phyloP scores from a whole-genome alignment of 2,329 filamentous ascomycete species.

The Xylariaceae sp. region DNA sequence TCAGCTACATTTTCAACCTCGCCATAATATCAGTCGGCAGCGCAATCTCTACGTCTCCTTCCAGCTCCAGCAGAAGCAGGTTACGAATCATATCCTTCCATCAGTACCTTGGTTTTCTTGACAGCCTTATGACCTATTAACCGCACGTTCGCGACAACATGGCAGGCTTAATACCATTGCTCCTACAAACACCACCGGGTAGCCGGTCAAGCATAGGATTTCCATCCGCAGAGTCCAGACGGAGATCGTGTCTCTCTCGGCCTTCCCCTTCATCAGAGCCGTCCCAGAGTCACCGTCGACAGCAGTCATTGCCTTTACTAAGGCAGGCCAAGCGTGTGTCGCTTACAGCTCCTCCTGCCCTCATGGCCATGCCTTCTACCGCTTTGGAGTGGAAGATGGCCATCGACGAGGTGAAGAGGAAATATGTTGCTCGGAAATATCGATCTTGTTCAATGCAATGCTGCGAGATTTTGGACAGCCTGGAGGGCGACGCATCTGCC shows the following conservation, averaged over 20 bases:
- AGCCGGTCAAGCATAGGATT: conserved; percentile 17
- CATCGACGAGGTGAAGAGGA: conserved; percentile 60
- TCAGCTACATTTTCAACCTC: no score
- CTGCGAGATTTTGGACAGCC: conserved; percentile 58
- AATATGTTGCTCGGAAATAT: conserved; percentile 58
- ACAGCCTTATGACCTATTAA: not conserved
- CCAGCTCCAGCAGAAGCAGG: not conserved
- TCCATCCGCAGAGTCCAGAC: conserved; percentile 22
- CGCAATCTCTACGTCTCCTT: not conserved
- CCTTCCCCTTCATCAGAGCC: conserved; percentile 2
- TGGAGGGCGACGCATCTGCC: conserved; percentile 51
- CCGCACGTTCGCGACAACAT: conserved; percentile 23
- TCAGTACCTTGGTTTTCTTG: not conserved
- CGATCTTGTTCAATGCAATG: conserved; percentile 61
- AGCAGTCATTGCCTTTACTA: conserved; percentile 39
- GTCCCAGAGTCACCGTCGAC: conserved; percentile 35
- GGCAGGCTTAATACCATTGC: conserved; percentile 39
- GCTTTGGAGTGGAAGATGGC: conserved; percentile 58
- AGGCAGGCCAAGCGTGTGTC: conserved; percentile 34
- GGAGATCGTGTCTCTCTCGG: conserved; percentile 26
- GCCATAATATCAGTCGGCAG: not conserved
- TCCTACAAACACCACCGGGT: conserved; percentile 31
- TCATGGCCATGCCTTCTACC: conserved; percentile 51
- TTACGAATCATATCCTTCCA: not conserved
- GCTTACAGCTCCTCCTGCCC: conserved; percentile 31